Base-by-base conservation (phyloP, 139 green algal species). In the Bryopsis sp. region DNA sequence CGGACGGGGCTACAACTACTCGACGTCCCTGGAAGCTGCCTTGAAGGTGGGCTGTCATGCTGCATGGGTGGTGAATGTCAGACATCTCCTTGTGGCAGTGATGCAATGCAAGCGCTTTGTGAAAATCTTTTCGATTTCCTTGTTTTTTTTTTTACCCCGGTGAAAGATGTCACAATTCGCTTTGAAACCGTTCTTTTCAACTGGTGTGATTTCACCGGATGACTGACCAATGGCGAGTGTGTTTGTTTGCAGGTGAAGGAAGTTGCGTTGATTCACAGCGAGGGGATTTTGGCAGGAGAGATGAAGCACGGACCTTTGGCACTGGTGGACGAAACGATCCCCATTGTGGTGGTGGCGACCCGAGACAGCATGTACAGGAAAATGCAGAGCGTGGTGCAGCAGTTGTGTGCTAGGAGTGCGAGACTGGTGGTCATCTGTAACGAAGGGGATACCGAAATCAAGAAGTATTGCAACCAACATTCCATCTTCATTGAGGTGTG, bases 281-380 rank as follows among this genome's bases (percentile, higher is more conserved):
- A 99, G 73, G 94, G 93, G 71, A 96, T 99, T 70, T 80, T 97
- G 48, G 90, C 94, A n/a, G 94, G 94, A 0, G 94, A 99, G 82
- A 95, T 99, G 86, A 99, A 99, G 86, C 94, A 99, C 76, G 93
- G 94, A 0, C 92, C 93, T 1, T 83, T 99, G 48, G 94, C 94
- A 26, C 82, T 99, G 8, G 88, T 99, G 35, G 94, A 99, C 67
- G 86, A 96, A 74, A 84, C 80, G 35, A 76, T 99, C 79, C 92
- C 94, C 47, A 89, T 97, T 66, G 80, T 99, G 2, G 89, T 99
- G 29, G 71, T 98, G 1, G 85, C 88, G 6, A 97, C 90, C 1
- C 62, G 50, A 2, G 74, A 79, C 48, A 70, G 48, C 38, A 90
- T 91, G 85, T 79, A 89, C 80, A 78, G 70, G 46, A 97, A 97